A percentile compares a stretch with the other conserved stretches of the same genome.
These are phyloP conservation scores for Suillus subluteus DNA, from an alignment of 768 basidiomycete species.

Conservation along the genomic window DNA sequence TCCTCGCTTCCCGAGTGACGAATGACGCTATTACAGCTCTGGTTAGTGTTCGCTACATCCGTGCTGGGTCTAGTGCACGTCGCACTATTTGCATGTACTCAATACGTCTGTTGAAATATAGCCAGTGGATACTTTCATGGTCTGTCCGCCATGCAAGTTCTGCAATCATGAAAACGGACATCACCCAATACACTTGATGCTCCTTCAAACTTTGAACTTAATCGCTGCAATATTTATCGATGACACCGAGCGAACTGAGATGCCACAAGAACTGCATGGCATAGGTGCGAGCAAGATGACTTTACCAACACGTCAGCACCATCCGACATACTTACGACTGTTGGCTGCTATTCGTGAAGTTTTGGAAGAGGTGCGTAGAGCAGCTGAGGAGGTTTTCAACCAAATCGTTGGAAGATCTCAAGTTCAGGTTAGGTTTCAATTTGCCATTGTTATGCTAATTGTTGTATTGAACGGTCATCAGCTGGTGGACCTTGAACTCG, in stretches of 20 bases:
- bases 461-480: neutral
- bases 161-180: slow-evolving; percentile 29
- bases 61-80: slow-evolving; percentile 21
- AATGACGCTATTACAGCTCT: slow-evolving; percentile 14
- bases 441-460: neutral
- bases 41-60: slow-evolving; percentile 31
- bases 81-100: slow-evolving; percentile 21
- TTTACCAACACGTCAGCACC: slow-evolving; percentile 4
- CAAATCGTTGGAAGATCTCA: slow-evolving; percentile 19
- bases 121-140: slow-evolving; percentile 57
- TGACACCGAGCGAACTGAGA: slow-evolving; percentile 24
- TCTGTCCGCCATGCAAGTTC: slow-evolving; percentile 36
- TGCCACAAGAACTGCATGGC: neutral
- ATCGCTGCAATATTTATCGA: slow-evolving; percentile 44
- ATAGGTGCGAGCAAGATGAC: slow-evolving; percentile 8
- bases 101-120: slow-evolving; percentile 34
- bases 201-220: slow-evolving; percentile 48
- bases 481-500: slow-evolving; percentile 38
- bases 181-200: slow-evolving; percentile 33
- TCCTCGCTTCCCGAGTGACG: slow-evolving; percentile 13
- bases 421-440: slow-evolving; percentile 30
- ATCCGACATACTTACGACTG: slow-evolving; percentile 12
- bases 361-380: slow-evolving; percentile 23
- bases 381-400: slow-evolving; percentile 24
- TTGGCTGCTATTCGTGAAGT: slow-evolving; percentile 27